Percentiles rank a stretch among this genome's conserved stretches.
Conservation (phyloP, 2,329 filamentous ascomycete species). For the Lithohypha guttulata region DNA sequence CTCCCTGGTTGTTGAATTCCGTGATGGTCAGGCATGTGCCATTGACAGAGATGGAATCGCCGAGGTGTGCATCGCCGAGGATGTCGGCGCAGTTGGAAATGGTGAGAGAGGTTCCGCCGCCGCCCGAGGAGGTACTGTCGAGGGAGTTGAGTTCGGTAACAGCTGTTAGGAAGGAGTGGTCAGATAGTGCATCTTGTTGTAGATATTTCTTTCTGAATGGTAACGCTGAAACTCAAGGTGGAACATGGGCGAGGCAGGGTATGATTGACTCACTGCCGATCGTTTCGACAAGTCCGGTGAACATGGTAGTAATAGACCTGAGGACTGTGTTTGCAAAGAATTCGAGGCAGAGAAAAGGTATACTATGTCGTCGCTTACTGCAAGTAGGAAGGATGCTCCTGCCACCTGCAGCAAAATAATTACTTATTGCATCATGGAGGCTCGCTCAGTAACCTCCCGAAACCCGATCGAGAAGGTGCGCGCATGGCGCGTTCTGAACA, state of each 20-base stretch:
- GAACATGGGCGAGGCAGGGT: background rate
- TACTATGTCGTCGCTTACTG: no score
- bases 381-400: no score
- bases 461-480: no score
- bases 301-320: no score
- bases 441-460: no score
- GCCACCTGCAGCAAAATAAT: no score
- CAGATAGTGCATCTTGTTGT: conserved; percentile 21
- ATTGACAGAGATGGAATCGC: conserved; percentile 92
- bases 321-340: no score
- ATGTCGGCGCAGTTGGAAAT: conserved; percentile 68
- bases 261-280: conserved; percentile 63
- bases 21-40: conserved; percentile 92
- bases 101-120: conserved; percentile 79
- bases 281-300: conserved; percentile 87
- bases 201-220: no score
- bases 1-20: conserved; percentile 41
- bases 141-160: conserved; percentile 71
- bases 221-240: conserved; percentile 2
- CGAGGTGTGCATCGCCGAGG: conserved; percentile 70
- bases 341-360: no score
- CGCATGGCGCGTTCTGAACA: no score
- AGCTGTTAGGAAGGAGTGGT: conserved; percentile 42
- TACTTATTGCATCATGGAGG: no score
- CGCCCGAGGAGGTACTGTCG: conserved; percentile 59